Evolutionary conservation across 2,329 filamentous ascomycete species (phyloP).

Genomic region (Pseudogymnoascus destructans): DNA sequence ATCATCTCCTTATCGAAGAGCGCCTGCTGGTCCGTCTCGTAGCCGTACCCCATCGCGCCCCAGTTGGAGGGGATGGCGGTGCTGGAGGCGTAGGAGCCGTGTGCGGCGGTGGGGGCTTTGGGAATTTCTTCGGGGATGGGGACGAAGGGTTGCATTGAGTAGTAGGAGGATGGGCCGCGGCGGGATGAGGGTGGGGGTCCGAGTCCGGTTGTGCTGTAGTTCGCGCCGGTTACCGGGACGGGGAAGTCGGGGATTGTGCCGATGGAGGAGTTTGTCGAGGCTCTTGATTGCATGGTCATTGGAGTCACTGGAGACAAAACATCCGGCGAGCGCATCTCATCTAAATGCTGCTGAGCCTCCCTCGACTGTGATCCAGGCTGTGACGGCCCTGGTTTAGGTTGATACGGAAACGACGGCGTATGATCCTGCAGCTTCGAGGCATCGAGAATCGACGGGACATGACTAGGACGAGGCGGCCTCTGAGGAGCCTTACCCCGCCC

Average conservation of each 20-base stretch:
- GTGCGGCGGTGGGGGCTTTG: conserved; percentile 39
- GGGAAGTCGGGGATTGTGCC: conserved; percentile 44
- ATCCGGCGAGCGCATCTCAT: conserved; percentile 24
- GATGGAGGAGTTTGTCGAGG: conserved; percentile 39
- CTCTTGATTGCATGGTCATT: conserved; percentile 35
- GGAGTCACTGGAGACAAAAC: conserved; percentile 30
- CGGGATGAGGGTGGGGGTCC: conserved; percentile 49
- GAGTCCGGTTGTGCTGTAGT: conserved; percentile 38
- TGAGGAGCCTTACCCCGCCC: conserved; percentile 40
- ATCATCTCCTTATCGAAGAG: conserved; percentile 15
- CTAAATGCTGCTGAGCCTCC: conserved; percentile 7
- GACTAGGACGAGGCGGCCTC: conserved; percentile 46
- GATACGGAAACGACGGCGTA: conserved; percentile 40
- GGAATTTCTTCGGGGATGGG: conserved; percentile 63
- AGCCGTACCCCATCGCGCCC: conserved; percentile 29
- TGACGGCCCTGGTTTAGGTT: conserved; percentile 27
- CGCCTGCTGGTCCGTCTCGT: conserved; percentile 16
- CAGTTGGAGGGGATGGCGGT: conserved; percentile 58
- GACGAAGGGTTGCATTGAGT: conserved; percentile 53
- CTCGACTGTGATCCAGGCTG: conserved; percentile 11
- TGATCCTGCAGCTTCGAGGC: conserved; percentile 41
- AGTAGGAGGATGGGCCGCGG: conserved; percentile 49
- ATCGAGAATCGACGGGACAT: conserved; percentile 46
- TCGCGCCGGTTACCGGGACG: conserved; percentile 17
- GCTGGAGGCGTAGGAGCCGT: conserved; percentile 58